Base-by-base conservation (phyloP, 2,329 filamentous ascomycete species). In the Colletotrichum liaoningense region DNA sequence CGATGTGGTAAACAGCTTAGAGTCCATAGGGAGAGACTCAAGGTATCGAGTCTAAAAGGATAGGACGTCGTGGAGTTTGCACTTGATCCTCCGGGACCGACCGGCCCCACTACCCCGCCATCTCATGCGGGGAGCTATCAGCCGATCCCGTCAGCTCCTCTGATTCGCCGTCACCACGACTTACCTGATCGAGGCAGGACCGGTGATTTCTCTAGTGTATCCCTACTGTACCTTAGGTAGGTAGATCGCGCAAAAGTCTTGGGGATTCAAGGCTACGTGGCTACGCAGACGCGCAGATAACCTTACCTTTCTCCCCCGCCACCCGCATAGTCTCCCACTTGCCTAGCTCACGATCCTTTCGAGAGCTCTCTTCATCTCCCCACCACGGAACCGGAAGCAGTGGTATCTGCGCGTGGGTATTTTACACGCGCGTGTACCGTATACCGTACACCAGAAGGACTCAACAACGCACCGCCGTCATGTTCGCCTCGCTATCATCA, bases 401-500 rank as follows among this genome's bases (percentile, higher is more conserved):
- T 11, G 7, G 19, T 9, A 19, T 22, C 19, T 28, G 22, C 5
- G 22, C 26, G 22, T 28, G 22, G 4, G 22, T 28, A 7, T 56
- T 35, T 42, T 19, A 42, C 38, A 2, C 54, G 22, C 22, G 26
- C 22, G 24, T 56, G 12, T 16, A 56, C 54, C 11, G 5, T 28
- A 56, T 28, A 24, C 54, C 14, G 26, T 26, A 56, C 11, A 56
- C 12, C 9, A 19, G 22, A 56, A 55, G 1, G 1, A 56, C 16
- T 42, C 2, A 56, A 16, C 54, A 24, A 24, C 52, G 3, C 22
- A 22, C 28, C 46, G 19, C 14, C 70, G 16, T 59, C 58, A 75
- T 75, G 73, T 75, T 72, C 26, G 64, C 70, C 22, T 63, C 35
- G 14, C 54, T 54, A 33, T 67, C 71, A 24, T 74, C 66, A n/a